Evolutionary conservation across 2,329 filamentous ascomycete species (phyloP).

Genomic region (Aspergillus aculeatus): DNA sequence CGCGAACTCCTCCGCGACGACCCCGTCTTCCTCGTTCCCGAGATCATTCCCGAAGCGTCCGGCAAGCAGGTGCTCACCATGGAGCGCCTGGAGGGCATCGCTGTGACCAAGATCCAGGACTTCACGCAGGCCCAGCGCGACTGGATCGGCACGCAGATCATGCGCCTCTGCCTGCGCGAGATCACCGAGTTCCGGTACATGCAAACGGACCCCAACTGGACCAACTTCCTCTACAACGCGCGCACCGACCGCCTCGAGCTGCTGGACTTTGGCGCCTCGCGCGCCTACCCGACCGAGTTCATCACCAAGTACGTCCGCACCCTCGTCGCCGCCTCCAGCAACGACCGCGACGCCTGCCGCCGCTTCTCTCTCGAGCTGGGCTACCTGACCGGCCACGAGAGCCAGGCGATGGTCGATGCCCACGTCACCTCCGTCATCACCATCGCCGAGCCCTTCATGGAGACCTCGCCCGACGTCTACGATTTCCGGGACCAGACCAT

Average conservation of each 20-base stretch:
- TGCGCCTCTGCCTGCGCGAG: conserved; percentile 87
- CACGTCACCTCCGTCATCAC: conserved; percentile 86
- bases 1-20: conserved; percentile 73
- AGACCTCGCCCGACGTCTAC: conserved; percentile 74
- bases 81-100: conserved; percentile 82
- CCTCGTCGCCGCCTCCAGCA: conserved; percentile 73
- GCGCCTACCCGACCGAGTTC: conserved; percentile 79
- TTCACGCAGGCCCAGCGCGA: conserved; percentile 83
- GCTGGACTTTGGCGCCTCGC: conserved; percentile 89
- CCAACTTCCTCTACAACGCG: conserved; percentile 91
- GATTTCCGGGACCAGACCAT: conserved; percentile 95
- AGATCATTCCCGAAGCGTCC: conserved; percentile 73
- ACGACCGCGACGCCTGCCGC: conserved; percentile 64
- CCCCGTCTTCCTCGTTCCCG: conserved; percentile 74
- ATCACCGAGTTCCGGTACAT: conserved; percentile 95
- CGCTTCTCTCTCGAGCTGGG: conserved; percentile 73
- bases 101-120: conserved; percentile 74
- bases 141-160: conserved; percentile 93
- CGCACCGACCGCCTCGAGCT: conserved; percentile 73
- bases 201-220: conserved; percentile 99
- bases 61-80: conserved; percentile 88
- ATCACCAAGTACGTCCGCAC: conserved; percentile 76
- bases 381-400: conserved; percentile 90
- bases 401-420: conserved; percentile 79
- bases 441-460: conserved; percentile 85